phyloP scores from a whole-genome alignment of 2,329 filamentous ascomycete species.

The Colletotrichum echinochloae region DNA sequence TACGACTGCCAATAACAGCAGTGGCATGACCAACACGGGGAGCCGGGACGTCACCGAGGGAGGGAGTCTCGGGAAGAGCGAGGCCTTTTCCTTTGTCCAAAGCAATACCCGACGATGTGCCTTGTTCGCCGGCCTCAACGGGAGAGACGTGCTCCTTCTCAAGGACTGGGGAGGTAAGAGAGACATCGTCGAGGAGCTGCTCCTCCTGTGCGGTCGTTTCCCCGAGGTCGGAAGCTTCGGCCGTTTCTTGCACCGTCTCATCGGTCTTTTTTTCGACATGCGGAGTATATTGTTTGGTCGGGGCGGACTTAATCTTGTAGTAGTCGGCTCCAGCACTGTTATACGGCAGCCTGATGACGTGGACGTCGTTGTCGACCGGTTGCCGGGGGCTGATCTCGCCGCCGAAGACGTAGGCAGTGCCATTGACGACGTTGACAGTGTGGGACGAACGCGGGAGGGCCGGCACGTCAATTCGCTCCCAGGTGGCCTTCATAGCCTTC shows the following conservation, averaged over 20 bases:
- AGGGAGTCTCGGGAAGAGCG: conserved; percentile 41
- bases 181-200: conserved; percentile 56
- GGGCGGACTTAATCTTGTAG: conserved; percentile 64
- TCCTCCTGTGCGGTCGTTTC: conserved; percentile 46
- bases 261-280: conserved; percentile 35
- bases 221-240: conserved; percentile 42
- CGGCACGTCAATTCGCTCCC: conserved; percentile 68
- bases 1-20: conserved; percentile 73
- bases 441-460: conserved; percentile 80
- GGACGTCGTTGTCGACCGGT: conserved; percentile 79
- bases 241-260: conserved; percentile 8
- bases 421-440: conserved; percentile 69
- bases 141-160: conserved; percentile 42
- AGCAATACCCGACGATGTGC: conserved; percentile 28
- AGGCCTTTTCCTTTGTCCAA: conserved; percentile 55
- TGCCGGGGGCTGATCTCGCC: conserved; percentile 76
- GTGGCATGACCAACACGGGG: conserved; percentile 81
- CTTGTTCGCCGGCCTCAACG: not conserved
- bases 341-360: conserved; percentile 71
- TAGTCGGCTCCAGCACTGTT: conserved; percentile 70
- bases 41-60: conserved; percentile 65
- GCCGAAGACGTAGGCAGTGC: conserved; percentile 77
- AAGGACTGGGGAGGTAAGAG: conserved; percentile 50
- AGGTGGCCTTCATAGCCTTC: conserved; percentile 65
- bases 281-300: conserved; percentile 46